These are phyloP conservation scores for Pisolithus tinctorius DNA, from an alignment of 768 basidiomycete genomes.

Conservation along the genomic window DNA sequence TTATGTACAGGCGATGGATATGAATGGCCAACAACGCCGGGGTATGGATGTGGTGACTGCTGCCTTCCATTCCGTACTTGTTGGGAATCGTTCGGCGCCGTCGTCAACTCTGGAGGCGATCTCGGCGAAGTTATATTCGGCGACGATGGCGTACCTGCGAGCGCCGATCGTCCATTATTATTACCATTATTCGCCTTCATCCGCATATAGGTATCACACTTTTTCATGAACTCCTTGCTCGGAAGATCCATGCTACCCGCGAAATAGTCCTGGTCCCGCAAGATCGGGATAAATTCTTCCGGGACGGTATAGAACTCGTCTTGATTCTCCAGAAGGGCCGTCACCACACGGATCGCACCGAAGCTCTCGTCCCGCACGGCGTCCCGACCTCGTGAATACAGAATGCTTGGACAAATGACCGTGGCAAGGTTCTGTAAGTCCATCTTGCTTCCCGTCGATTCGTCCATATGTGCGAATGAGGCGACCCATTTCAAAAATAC, in stretches of 20 bases:
- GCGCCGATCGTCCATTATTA: slow-evolving; percentile 40
- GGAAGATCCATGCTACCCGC: slow-evolving; percentile 82
- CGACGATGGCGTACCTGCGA: slow-evolving; percentile 23
- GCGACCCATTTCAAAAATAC: slow-evolving; percentile 99
- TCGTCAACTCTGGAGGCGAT: slow-evolving; percentile 36
- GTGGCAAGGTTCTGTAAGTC: slow-evolving; percentile 93
- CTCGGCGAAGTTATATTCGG: slow-evolving; percentile 15
- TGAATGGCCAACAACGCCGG: slow-evolving; percentile 34
- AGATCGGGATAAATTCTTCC: slow-evolving; percentile 76
- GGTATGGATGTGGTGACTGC: slow-evolving; percentile 35
- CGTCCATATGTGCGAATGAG: slow-evolving; percentile 96
- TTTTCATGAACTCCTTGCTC: slow-evolving; percentile 93
- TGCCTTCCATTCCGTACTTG: slow-evolving; percentile 33
- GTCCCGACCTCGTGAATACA: slow-evolving; percentile 82
- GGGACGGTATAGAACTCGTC: slow-evolving; percentile 97
- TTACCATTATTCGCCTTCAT: slow-evolving; percentile 37
- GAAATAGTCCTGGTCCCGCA: slow-evolving; percentile 92
- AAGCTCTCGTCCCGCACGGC: slow-evolving; percentile 93
- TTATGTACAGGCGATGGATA: slow-evolving; percentile 37
- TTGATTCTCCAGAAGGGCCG: slow-evolving; percentile 82
- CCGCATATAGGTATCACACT: slow-evolving; percentile 86
- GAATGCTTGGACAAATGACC: slow-evolving; percentile 96
- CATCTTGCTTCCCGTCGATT: slow-evolving; percentile 98
- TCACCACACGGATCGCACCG: slow-evolving; percentile 77
- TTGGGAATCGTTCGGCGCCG: slow-evolving; percentile 30